A percentile compares a stretch with the other conserved stretches of the same genome.
phyloP scores from a whole-genome alignment of 805 yeast species.

The Lipomyces yamanashiensis region DNA sequence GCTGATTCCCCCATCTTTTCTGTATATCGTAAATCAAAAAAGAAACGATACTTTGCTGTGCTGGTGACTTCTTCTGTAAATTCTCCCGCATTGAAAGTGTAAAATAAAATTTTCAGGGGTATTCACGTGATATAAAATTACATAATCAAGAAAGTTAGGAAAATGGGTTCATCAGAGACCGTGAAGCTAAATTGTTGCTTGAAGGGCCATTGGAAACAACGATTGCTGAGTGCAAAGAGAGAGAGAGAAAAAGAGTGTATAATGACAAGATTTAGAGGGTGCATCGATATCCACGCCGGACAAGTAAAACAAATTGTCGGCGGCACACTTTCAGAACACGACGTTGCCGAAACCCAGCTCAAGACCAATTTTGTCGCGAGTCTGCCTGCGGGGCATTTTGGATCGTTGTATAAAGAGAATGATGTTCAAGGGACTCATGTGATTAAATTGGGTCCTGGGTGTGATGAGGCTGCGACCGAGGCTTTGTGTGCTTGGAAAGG shows the following conservation, averaged over 20 bases:
- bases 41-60: background rate
- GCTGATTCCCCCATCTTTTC: slow-evolving; percentile 28
- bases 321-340: slow-evolving; percentile 72
- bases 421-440: slow-evolving; percentile 82
- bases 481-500: slow-evolving; percentile 78
- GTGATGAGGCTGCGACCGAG: slow-evolving; percentile 78
- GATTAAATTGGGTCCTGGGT: slow-evolving; percentile 83
- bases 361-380: slow-evolving; percentile 79
- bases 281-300: slow-evolving; percentile 94
- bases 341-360: slow-evolving; percentile 49
- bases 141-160: background rate
- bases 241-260: background rate
- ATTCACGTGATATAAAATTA: slow-evolving; percentile 7
- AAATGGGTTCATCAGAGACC: background rate
- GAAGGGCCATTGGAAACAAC: too few relatives aligned
- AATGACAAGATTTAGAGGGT: slow-evolving; percentile 69
- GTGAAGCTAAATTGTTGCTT: too few relatives aligned
- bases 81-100: background rate
- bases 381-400: slow-evolving; percentile 75
- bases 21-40: background rate
- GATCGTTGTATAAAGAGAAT: slow-evolving; percentile 65
- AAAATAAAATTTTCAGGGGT: slow-evolving; percentile 12
- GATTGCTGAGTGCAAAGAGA: background rate
- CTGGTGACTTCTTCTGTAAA: background rate
- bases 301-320: slow-evolving; percentile 97